Conservation (phyloP, 257 asterid species). For the Euphrasia confusa region DNA sequence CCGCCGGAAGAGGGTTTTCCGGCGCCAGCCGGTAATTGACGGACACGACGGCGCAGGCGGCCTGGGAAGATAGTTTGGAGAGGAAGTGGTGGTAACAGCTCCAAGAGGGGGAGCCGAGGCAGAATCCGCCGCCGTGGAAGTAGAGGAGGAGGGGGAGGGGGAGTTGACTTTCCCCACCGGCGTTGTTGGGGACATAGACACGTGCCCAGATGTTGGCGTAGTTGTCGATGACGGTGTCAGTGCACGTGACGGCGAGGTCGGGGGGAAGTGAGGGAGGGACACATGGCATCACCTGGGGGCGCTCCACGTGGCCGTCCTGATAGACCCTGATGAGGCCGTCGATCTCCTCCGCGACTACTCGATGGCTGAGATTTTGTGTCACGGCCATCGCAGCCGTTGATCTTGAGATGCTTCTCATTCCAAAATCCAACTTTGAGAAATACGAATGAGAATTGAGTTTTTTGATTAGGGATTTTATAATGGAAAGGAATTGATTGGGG, state of each 20-base stretch:
- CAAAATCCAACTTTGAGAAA: too few relatives aligned
- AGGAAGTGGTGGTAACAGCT: slow-evolving; percentile 75
- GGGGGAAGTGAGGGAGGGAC: slow-evolving; percentile 42
- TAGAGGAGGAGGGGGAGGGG: slow-evolving; percentile 64
- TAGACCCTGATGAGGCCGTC: slow-evolving; percentile 61
- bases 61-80: slow-evolving; percentile 41
- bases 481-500: background rate
- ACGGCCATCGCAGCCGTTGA: slow-evolving; percentile 5
- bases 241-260: slow-evolving; percentile 45
- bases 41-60: slow-evolving; percentile 53
- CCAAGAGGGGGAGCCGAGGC: slow-evolving; percentile 86
- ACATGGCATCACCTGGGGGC: slow-evolving; percentile 52
- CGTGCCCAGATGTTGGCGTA: slow-evolving; percentile 71
- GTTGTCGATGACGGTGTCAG: slow-evolving; percentile 53
- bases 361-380: slow-evolving; percentile 6
- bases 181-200: slow-evolving; percentile 49
- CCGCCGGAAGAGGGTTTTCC: slow-evolving; percentile 79
- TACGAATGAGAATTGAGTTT: too few relatives aligned
- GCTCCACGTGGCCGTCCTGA: slow-evolving; percentile 74
- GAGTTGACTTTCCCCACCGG: slow-evolving; percentile 22
- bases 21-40: slow-evolving; percentile 78
- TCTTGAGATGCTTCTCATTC: too few relatives aligned
- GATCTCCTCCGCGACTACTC: slow-evolving; percentile 47
- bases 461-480: background rate
- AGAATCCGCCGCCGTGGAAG: slow-evolving; percentile 90